A percentile compares a stretch with the other conserved stretches of the same genome.
Evolutionary conservation across 148 eudicot species (phyloP).

Genomic region (Vaccinium myrtillus): DNA sequence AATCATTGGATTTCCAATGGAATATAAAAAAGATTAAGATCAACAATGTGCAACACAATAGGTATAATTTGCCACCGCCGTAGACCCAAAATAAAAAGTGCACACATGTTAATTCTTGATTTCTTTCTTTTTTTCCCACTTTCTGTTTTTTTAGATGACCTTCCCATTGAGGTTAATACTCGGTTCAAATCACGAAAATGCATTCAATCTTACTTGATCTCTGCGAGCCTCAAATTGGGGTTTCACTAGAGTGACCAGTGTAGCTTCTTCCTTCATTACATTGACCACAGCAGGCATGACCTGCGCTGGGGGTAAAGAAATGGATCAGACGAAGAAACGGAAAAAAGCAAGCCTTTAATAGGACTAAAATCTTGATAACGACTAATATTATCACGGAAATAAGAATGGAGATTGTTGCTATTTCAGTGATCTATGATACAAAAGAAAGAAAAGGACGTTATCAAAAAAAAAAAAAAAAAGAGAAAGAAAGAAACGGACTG

Average conservation of each 20-base stretch:
- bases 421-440: not conserved
- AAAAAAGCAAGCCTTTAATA: not conserved
- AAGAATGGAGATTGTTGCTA: not conserved
- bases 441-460: not conserved
- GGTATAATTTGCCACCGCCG: not conserved
- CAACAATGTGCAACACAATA: not conserved
- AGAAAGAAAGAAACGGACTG: not conserved
- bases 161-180: not conserved
- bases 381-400: not conserved
- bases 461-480: too few relatives aligned
- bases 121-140: not conserved
- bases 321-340: not conserved
- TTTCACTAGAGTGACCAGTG: constrained; percentile 80
- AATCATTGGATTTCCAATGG: not conserved
- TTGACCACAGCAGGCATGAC: constrained; percentile 96
- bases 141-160: not conserved
- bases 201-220: constrained; percentile 56
- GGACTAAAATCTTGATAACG: not conserved
- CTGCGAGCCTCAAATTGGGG: constrained; percentile 99
- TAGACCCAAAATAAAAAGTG: not conserved
- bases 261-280: constrained; percentile 84
- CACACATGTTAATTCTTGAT: not conserved
- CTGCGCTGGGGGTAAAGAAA: constrained; percentile 32
- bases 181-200: not conserved
- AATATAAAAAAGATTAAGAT: not conserved